These are phyloP conservation scores for Keithomyces neogunnii DNA, from an alignment of 2,329 filamentous ascomycete species.

Conservation along the genomic window DNA sequence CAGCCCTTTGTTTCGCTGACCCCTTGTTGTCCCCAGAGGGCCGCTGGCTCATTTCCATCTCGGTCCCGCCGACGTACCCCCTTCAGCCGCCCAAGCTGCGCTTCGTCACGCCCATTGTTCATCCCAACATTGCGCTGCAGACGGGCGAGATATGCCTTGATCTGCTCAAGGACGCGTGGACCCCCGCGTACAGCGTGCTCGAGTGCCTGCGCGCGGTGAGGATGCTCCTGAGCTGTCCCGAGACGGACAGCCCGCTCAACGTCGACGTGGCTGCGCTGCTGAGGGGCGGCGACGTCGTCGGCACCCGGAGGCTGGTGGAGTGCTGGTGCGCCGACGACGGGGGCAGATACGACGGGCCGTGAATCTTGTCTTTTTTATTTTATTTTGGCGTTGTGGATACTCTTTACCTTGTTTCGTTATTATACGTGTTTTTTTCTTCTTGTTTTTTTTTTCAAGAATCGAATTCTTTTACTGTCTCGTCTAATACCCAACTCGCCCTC, in stretches of 20 bases:
- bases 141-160: slow-evolving; percentile 94
- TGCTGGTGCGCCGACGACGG: slow-evolving; percentile 49
- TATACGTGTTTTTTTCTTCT: no score
- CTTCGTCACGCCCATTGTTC: slow-evolving; percentile 79
- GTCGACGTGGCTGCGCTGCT: slow-evolving; percentile 68
- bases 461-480: neutral
- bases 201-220: slow-evolving; percentile 65
- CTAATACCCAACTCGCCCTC: neutral
- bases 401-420: no score
- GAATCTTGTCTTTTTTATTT: neutral
- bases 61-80: slow-evolving; percentile 72
- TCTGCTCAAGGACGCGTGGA: slow-evolving; percentile 72
- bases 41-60: slow-evolving; percentile 74
- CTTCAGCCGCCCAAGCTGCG: slow-evolving; percentile 65
- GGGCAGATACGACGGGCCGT: slow-evolving; percentile 25
- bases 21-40: slow-evolving; percentile 39
- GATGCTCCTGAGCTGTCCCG: slow-evolving; percentile 55
- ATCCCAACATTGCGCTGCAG: slow-evolving; percentile 64
- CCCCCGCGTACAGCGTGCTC: slow-evolving; percentile 74
- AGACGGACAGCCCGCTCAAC: slow-evolving; percentile 68
- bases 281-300: slow-evolving; percentile 58
- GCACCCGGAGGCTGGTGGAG: slow-evolving; percentile 60
- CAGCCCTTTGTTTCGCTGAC: neutral
- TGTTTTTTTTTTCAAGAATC: neutral
- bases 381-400: neutral